Evolutionary conservation across 202 grass and related monocot species (phyloP).

Genomic region (Eragrostis tef): DNA sequence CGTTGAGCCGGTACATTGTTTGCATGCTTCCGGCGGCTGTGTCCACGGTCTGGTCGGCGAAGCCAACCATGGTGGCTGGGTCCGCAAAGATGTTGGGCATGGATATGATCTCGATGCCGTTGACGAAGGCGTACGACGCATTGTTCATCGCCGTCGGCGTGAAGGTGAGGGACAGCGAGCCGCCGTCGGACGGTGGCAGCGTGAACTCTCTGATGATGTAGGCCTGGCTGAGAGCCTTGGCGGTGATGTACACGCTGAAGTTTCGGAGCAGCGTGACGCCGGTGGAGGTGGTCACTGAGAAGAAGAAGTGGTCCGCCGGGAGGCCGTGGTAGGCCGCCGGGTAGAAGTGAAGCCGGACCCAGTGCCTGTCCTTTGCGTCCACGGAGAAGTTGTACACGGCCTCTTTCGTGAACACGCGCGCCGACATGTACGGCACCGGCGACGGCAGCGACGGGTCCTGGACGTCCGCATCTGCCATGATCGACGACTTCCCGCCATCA

Average conservation of each 20-base stretch:
- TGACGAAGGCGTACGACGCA: constrained; percentile 86
- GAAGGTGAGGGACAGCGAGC: constrained; percentile 68
- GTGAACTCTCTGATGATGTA: constrained; percentile 79
- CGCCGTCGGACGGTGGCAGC: constrained; percentile 43
- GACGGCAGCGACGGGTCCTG: constrained; percentile 72
- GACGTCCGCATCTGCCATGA: constrained; percentile 40
- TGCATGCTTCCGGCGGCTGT: constrained; percentile 33
- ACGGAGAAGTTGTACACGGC: constrained; percentile 70
- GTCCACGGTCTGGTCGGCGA: constrained; percentile 53
- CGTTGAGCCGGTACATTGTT: constrained; percentile 84
- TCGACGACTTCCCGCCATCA: constrained; percentile 54
- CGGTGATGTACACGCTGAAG: constrained; percentile 83
- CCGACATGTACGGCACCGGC: constrained; percentile 75
- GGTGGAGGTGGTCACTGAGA: constrained; percentile 61
- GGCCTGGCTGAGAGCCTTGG: constrained; percentile 74
- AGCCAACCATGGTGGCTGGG: constrained; percentile 50
- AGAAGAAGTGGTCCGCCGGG: constrained; percentile 60
- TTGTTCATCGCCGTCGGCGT: constrained; percentile 65
- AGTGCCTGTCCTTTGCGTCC: constrained; percentile 54
- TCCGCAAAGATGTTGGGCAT: constrained; percentile 70
- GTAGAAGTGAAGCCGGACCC: constrained; percentile 94
- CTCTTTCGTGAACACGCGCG: constrained; percentile 71
- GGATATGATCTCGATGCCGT: constrained; percentile 89
- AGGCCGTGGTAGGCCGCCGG: constrained; percentile 65
- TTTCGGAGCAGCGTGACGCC: constrained; percentile 75